phyloP scores from a whole-genome alignment of 129 eudicot species.

The Centrapalus pauciflorus region DNA sequence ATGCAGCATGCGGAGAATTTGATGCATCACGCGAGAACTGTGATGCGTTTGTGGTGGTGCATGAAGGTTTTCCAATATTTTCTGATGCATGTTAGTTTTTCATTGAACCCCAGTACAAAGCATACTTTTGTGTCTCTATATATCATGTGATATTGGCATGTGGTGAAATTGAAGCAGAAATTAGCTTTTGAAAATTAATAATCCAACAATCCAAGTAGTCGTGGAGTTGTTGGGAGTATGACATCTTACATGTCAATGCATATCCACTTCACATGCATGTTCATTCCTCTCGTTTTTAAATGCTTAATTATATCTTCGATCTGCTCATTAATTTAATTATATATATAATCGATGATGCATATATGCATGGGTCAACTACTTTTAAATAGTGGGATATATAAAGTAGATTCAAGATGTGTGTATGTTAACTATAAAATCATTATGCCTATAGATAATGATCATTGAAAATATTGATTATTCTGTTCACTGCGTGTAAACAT shows the following conservation, averaged over 20 bases:
- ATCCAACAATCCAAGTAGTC: conserved; percentile 17
- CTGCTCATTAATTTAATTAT: not conserved
- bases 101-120: conserved; percentile 2
- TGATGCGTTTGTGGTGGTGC: too few relatives aligned
- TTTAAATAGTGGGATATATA: not conserved
- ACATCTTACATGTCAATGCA: too few relatives aligned
- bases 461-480: too few relatives aligned
- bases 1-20: too few relatives aligned
- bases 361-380: not conserved
- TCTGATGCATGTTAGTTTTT: too few relatives aligned
- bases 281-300: not conserved
- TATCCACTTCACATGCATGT: not conserved
- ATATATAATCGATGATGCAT: not conserved
- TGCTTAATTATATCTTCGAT: not conserved
- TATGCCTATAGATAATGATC: too few relatives aligned
- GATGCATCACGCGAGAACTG: too few relatives aligned
- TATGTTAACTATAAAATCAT: not conserved
- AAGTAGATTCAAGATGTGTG: not conserved
- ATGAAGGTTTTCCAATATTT: too few relatives aligned
- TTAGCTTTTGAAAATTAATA: not conserved
- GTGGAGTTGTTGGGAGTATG: conserved; percentile 7
- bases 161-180: not conserved
- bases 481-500: too few relatives aligned
- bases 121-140: conserved; percentile 8
- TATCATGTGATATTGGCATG: too few relatives aligned